Base-by-base conservation (phyloP, 75 land plant genomes). In the Larix kaempferi region DNA sequence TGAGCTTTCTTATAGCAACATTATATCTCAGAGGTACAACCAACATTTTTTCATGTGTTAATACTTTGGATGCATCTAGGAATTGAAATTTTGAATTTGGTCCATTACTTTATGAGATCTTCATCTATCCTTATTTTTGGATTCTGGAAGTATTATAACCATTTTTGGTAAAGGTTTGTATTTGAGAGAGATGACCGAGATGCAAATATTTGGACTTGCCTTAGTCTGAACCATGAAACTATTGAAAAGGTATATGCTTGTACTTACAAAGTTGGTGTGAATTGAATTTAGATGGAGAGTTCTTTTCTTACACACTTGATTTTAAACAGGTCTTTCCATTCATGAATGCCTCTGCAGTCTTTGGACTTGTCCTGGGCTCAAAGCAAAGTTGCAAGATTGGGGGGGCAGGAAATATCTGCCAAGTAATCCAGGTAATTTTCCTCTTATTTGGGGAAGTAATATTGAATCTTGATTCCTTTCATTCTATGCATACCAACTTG, bases 11-110 rank as follows among this genome's bases (percentile, higher is more conserved):
- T 67, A 67, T 44, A 39, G 21, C 10, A 22, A 67, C 39, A 19
- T 67, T 67, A 39, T 67, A 67, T 21, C 21, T 19, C 72, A 67
- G 72, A 67, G 72, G 72, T 67, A 67, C 11, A 67, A 67, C 72
- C 37, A 67, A 8, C 12, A 0, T 1, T 39, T 2, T 21, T 12
- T 33, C 22, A 67, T 39, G 2, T 67, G 0, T 37, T 67, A 67
- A 66, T 67, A 4, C 10, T 39, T 67, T 21, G n/a, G 72, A 2
- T 19, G 17, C 13, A 29, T 29, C 67, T 64, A 64, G 17, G 29
- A 15, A 6, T 64, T 33, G 15, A 7, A 44, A 0, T 44, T 44
- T 44, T 6, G 49, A 19, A 17, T 19, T 65, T 2, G 21, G 1
- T n/a, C 49, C 39, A 35, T 41, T 21, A 65, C 29, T 19, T 29